Percentiles rank a stretch among this genome's conserved stretches.
Conservation (phyloP, 768 basidiomycete species). For the Lanmaoa rubissima region DNA sequence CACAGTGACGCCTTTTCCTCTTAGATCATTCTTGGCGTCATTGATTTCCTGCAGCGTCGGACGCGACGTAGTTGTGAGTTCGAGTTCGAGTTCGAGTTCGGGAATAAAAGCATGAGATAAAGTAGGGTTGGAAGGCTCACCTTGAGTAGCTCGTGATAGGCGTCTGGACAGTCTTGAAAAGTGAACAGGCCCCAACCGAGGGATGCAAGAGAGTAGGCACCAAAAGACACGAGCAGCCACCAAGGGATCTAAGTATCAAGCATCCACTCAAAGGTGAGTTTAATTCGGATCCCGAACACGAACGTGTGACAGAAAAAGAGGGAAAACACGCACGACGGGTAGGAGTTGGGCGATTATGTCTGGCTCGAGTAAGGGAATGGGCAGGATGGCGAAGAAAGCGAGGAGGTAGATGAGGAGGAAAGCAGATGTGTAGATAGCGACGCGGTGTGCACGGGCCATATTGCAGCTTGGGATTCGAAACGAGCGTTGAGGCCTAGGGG, state of each 20-base stretch:
- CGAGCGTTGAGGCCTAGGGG: neutral
- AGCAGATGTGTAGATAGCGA: constrained; percentile 41
- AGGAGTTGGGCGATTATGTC: constrained; percentile 5
- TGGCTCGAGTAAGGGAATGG: constrained; percentile 15
- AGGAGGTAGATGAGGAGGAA: constrained; percentile 45
- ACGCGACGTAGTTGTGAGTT: neutral
- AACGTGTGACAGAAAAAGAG: neutral
- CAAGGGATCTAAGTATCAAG: constrained; percentile 59
- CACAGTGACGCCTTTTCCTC: constrained; percentile 58
- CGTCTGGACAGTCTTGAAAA: constrained; percentile 77
- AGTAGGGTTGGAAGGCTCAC: constrained; percentile 32
- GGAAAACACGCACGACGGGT: constrained; percentile 12
- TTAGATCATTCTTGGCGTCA: constrained; percentile 54
- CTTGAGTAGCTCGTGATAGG: constrained; percentile 64
- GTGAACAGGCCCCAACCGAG: constrained; percentile 74
- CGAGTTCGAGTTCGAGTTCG: neutral
- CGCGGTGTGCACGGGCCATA: constrained; percentile 60
- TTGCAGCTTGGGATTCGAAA: constrained; percentile 19
- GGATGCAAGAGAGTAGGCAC: constrained; percentile 77
- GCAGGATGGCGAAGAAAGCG: constrained; percentile 12
- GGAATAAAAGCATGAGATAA: neutral
- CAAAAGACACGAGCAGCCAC: constrained; percentile 80
- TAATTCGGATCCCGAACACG: neutral
- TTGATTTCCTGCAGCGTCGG: constrained; percentile 53
- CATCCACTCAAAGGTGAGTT: neutral